Conservation (phyloP, 768 basidiomycete species). For the Mrakia gelida region DNA sequence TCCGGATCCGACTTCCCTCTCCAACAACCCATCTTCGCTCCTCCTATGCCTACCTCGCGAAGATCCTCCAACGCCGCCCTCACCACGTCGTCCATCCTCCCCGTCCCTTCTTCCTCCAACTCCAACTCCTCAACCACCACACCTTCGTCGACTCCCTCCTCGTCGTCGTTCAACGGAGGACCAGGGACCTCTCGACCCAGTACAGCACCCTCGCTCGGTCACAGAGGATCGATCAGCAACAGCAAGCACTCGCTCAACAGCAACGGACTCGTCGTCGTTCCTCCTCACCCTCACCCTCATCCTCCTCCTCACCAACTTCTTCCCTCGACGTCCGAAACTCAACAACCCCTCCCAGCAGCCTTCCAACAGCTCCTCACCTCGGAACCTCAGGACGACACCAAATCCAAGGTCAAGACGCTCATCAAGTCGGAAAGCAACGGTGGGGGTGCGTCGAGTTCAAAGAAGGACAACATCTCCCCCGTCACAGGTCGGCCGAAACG, state of each 20-base stretch:
- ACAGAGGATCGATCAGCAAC: too few relatives aligned
- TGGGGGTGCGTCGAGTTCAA: too few relatives aligned
- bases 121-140: neutral
- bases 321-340: neutral
- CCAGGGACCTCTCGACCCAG: neutral
- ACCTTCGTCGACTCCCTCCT: neutral
- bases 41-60: neutral
- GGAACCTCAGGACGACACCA: neutral
- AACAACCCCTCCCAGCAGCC: neutral
- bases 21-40: conserved; percentile 12
- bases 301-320: neutral
- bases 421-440: neutral
- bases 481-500: conserved; percentile 27
- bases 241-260: too few relatives aligned
- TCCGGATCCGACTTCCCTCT: conserved; percentile 7
- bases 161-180: too few relatives aligned
- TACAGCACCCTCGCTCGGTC: neutral
- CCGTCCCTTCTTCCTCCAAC: too few relatives aligned
- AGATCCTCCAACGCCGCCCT: neutral
- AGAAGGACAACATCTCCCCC: conserved; percentile 21
- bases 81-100: too few relatives aligned
- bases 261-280: too few relatives aligned
- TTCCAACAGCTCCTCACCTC: neutral
- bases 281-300: too few relatives aligned
- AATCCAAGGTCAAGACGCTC: too few relatives aligned